These are phyloP conservation scores for Colletotrichum tropicale DNA, from an alignment of 2,329 filamentous ascomycete species.

Conservation along the genomic window DNA sequence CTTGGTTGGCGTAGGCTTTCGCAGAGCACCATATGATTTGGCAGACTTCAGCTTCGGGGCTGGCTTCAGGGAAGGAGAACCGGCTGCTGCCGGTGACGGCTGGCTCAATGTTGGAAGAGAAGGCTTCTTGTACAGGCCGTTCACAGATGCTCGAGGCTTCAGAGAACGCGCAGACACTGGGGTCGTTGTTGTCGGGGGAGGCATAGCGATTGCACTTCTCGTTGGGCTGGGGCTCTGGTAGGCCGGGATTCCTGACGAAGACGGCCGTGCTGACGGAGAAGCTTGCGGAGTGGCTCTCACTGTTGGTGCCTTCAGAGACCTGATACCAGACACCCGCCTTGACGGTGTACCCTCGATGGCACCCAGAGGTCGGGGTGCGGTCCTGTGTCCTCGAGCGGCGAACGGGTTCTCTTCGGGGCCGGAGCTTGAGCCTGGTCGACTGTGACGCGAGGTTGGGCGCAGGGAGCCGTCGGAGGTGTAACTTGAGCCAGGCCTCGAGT, in stretches of 20 bases:
- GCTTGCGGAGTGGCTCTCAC: slow-evolving; percentile 27
- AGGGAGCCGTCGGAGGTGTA: slow-evolving; percentile 66
- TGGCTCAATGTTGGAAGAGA: slow-evolving; percentile 45
- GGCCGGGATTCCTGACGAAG: slow-evolving; percentile 34
- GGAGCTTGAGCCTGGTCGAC: slow-evolving; percentile 60
- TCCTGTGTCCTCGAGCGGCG: slow-evolving; percentile 46
- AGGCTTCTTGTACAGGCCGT: slow-evolving; percentile 60
- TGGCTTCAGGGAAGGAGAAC: slow-evolving; percentile 1
- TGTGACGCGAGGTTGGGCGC: slow-evolving; percentile 53
- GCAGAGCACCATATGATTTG: slow-evolving; percentile 12
- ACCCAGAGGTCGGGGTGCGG: slow-evolving; percentile 46
- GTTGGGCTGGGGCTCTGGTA: slow-evolving; percentile 42
- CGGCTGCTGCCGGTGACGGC: neutral
- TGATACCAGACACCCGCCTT: slow-evolving; percentile 32
- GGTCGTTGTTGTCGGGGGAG: slow-evolving; percentile 45
- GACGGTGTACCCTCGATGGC: slow-evolving; percentile 49
- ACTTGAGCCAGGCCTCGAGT: slow-evolving; percentile 60
- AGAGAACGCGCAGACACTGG: slow-evolving; percentile 49
- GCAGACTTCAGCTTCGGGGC: slow-evolving; percentile 1
- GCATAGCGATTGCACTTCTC: slow-evolving; percentile 31
- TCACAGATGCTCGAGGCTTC: slow-evolving; percentile 57
- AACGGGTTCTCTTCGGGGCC: slow-evolving; percentile 47
- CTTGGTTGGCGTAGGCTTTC: slow-evolving; percentile 3
- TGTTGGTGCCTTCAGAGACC: slow-evolving; percentile 38
- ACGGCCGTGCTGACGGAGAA: slow-evolving; percentile 27